Base-by-base conservation (phyloP, 2,329 filamentous ascomycete genomes). In the Chaetothyriales sp. region DNA sequence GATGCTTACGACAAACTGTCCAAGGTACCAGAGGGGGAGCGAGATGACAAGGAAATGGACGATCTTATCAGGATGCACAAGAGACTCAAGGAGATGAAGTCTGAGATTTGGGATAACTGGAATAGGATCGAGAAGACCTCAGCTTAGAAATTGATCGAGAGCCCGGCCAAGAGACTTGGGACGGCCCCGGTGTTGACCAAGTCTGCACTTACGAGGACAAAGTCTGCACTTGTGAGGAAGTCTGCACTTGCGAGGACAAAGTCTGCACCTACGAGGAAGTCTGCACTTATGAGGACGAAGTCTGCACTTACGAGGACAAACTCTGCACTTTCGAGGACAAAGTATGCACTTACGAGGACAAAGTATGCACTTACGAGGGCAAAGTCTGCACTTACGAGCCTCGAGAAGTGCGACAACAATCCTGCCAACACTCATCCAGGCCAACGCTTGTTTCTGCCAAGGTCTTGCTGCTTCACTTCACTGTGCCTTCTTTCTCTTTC, bases 1-100 rank as follows among this genome's bases (percentile, higher is more conserved):
- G 65, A 71, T 59, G 63, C 81, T 59, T 77, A 82, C 62, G 73
- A 75, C 40, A 62, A 66, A 49, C 59, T 75, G 54, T 63, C 65
- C 18, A 60, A 62, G 5, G 64, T 66, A 37, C 55, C 67, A 29
- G 65, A 70, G 51, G 68, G 73, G 2, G 70, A 75, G 7, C 69
- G 68, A 47, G 66, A 70, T 19, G 75, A 56, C 20, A 56, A 81
- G 59, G 65, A 62, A 37, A 57, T 78, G 54, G 71, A 75, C 44
- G 69, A 72, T 53, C 61, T 82, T 50, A 71, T 73, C 61, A 70
- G 67, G 45, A 62, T 62, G 60, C 60, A 62, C 49, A 55, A 51
- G 48, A 51, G 60, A 18, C 47, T 62, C 25, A 55, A 54, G 49
- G 60, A 62, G 48, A 59, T 62, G 58, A 62, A 62, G 53, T 50